Base-by-base conservation (phyloP, 495 filamentous ascomycete genomes). In the Penicillium taxi region DNA sequence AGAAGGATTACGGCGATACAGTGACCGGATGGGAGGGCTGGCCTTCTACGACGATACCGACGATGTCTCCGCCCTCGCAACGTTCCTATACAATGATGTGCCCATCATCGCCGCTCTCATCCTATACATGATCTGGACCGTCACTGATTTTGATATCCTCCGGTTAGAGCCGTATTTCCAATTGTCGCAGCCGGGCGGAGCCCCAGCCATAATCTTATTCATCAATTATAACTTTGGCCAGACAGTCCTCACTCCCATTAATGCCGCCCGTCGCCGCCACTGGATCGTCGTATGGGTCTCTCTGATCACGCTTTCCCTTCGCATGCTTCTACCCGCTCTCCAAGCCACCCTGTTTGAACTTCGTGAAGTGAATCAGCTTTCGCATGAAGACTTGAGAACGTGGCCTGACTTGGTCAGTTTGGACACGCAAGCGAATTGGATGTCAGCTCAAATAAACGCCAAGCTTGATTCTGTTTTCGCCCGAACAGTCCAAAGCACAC, bases 201-300 rank as follows among this genome's bases (percentile, higher is more conserved):
- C 53, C 8, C 58, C 60, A 15, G 63, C 63, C 17, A 50, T 47
- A 1, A 52, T 61, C 5, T 41, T 66, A 2, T 64, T 64, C 33
- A 66, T 61, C 53, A 66, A 66, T 39, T 66, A 66, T 33, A 66
- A 63, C 27, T 66, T 66, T 21, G 62, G 62, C 11, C 63, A 66
- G 32, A 61, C 58, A 6, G 50, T 66, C 25, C 39, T 66, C 13
- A 64, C 63, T 2, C 63, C 63, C 6, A 54, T 66, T 23, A 49
- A 55, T 13, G 58, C 63, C 11, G 52, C 55, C 16, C 55, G 49
- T 6, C 51, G 60, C 26, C 53, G 44, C 13, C 63, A 66, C 24
- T 66, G 63, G 63, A 13, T 64, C 5, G 63, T 64, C 1, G 22
- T 64, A 0, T 44, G 53, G 39, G 53, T 64, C 23, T 63, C 63